Conservation (phyloP, 2,329 filamentous ascomycete genomes). For the Periconia digitata region DNA sequence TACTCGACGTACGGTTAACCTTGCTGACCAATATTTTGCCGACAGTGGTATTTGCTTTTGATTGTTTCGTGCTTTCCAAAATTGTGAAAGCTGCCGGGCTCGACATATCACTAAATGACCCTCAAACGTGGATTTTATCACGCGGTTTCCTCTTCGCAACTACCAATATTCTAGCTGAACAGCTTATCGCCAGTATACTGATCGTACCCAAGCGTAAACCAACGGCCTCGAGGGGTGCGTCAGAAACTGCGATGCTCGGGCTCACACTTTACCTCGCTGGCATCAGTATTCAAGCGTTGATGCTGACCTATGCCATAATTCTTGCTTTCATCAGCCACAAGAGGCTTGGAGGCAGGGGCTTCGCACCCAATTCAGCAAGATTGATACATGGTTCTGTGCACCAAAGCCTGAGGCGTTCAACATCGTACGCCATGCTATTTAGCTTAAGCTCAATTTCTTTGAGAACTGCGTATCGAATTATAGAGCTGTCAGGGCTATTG, state of each 20-base stretch:
- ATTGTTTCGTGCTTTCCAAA: background rate
- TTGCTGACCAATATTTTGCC: background rate
- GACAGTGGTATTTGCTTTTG: slow-evolving; percentile 2
- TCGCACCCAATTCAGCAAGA: background rate
- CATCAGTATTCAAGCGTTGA: background rate
- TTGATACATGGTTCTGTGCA: background rate
- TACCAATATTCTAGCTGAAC: background rate
- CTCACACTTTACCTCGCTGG: slow-evolving; percentile 5
- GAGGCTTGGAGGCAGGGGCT: background rate
- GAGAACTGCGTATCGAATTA: slow-evolving; percentile 2
- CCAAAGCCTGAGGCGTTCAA: background rate
- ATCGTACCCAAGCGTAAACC: slow-evolving; percentile 4
- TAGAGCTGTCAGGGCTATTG: slow-evolving; percentile 5
- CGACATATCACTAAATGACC: too few species aligned
- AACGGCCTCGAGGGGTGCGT: background rate
- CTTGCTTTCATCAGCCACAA: background rate
- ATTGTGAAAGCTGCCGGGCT: background rate
- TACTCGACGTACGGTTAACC: background rate
- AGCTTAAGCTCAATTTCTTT: slow-evolving; percentile 1
- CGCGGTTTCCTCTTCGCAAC: background rate
- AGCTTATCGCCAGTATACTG: slow-evolving; percentile 4
- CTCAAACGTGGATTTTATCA: too few species aligned
- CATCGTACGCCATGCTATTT: background rate
- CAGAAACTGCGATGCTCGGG: slow-evolving; percentile 2
- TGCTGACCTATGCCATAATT: background rate